Conservation (phyloP, 2,329 filamentous ascomycete species). For the Aspergillus nomiae region DNA sequence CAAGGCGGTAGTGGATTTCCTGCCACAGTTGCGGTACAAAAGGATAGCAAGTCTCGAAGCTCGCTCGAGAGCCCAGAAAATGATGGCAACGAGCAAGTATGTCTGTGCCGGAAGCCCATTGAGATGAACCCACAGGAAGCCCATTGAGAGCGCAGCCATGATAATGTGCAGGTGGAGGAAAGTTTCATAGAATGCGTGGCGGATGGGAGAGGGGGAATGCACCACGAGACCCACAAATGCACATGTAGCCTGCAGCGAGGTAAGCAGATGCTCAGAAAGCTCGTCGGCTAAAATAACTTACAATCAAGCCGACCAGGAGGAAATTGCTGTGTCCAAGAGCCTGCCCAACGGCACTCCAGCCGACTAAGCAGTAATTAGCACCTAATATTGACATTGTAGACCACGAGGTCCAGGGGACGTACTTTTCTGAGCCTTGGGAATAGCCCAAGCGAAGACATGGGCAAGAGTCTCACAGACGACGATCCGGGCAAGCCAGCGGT, state of each 20-base stretch:
- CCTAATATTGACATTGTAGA: conserved; percentile 11
- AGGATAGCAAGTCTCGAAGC: conserved; percentile 64
- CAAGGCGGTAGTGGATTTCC: conserved; percentile 63
- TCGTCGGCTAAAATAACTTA: conserved; percentile 26
- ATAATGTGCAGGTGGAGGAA: conserved; percentile 87
- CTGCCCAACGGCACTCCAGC: conserved; percentile 39
- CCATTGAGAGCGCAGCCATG: conserved; percentile 67
- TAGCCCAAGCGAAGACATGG: conserved; percentile 72
- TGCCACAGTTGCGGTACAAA: conserved; percentile 63
- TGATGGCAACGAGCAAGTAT: conserved; percentile 72
- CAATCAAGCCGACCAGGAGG: conserved; percentile 47
- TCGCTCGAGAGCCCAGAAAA: conserved; percentile 77
- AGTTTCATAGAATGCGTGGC: conserved; percentile 96
- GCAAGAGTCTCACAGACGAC: conserved; percentile 69
- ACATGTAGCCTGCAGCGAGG: conserved; percentile 39
- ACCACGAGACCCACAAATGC: conserved; percentile 68
- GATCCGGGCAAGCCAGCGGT: conserved; percentile 77
- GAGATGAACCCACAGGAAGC: conserved; percentile 77
- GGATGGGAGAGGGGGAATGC: conserved; percentile 73
- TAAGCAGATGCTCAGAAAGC: conserved; percentile 12
- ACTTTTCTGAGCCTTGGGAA: conserved; percentile 61
- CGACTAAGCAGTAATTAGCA: conserved; percentile 53
- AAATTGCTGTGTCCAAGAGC: conserved; percentile 36
- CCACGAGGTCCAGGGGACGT: conserved; percentile 4
- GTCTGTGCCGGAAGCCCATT: conserved; percentile 69